phyloP scores from a whole-genome alignment of 495 filamentous ascomycete species.

The Physcia stellaris region DNA sequence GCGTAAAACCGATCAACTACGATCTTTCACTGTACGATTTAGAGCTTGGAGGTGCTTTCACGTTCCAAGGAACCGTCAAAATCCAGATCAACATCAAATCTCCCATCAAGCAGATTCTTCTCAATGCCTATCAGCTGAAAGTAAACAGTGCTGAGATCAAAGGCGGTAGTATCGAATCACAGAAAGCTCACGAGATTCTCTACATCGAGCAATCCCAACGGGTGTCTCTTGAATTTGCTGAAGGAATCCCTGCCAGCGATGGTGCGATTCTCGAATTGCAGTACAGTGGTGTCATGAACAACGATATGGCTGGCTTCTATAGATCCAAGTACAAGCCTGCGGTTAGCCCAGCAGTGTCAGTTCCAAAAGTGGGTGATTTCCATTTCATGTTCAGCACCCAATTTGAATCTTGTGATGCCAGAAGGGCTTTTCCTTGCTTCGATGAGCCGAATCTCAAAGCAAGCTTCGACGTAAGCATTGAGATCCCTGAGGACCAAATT shows the following conservation, averaged over 20 bases:
- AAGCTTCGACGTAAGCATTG: constrained; percentile 83
- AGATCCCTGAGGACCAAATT: constrained; percentile 72
- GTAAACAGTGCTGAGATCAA: constrained; percentile 36
- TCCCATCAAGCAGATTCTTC: constrained; percentile 52
- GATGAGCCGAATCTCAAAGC: constrained; percentile 97
- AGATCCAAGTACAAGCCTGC: constrained; percentile 84
- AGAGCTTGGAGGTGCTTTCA: constrained; percentile 57
- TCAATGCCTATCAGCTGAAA: constrained; percentile 58
- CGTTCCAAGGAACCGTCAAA: constrained; percentile 68
- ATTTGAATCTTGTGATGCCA: constrained; percentile 92
- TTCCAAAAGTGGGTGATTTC: constrained; percentile 63
- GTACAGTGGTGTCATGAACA: constrained; percentile 81
- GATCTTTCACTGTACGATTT: constrained; percentile 67
- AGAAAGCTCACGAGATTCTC: constrained; percentile 49
- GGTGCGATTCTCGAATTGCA: constrained; percentile 55
- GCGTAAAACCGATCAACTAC: constrained; percentile 78
- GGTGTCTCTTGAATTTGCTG: constrained; percentile 54
- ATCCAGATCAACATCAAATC: constrained; percentile 47
- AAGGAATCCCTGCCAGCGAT: constrained; percentile 46
- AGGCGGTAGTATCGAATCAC: constrained; percentile 10
- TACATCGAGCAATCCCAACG: constrained; percentile 75
- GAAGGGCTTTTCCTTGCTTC: constrained; percentile 91
- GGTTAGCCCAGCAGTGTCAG: constrained; percentile 50
- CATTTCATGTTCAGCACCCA: constrained; percentile 94
- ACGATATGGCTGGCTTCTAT: constrained; percentile 93